Evolutionary conservation across 192 early-diverging fungal genomes (phyloP), one percentile per base, ranked within the genome.

Genomic region (Linnemannia exigua): DNA sequence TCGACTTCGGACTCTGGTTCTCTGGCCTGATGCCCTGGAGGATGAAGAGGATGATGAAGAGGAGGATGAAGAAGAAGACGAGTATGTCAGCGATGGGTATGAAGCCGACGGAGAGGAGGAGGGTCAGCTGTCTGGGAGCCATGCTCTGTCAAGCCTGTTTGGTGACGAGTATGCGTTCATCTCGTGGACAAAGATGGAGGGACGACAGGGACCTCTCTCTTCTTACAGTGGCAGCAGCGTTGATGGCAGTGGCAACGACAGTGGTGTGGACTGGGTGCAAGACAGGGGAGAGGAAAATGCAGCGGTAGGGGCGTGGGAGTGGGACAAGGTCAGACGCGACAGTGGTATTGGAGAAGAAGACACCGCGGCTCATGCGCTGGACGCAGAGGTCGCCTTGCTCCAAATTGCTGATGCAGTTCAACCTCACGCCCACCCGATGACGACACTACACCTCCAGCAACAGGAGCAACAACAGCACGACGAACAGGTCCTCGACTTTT

Each of bases 1-100:
- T 20, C 70, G 76, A 28, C 54, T 83, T n/a, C 66, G 77, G 19
- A 77, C 81, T 1, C 47, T 83, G 36, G 76, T 77, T 44, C 52
- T 83, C 17, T 83, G 81, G 75, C 81, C 74, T 9, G 71, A 83
- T 35, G 52, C 80, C 25, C 75, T 76, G n/a, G 81, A 83, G 25
- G 68, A 75, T 47, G 71, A 77, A 61, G 71, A 76, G 12, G 80
- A 76, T 72, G 80, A 76, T 5, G 74, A 70, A 12, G 80, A 80
- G 9, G 48, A 76, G 25, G 47, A 74, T 41, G 44, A 70, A 5
- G 66, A 80, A 17, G 47, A 47, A 17, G 38, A 68, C 19, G 47
- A 67, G 17, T 8, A 68, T 28, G 76, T 20, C 9, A 61, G 67
- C 9, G 79, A 83, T 19, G 66, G 73, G 9, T 68, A 67, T 16